These are phyloP conservation scores for Entelexis paramagnoliae DNA, from an alignment of 1,139 yeast genomes.

Conservation along the genomic window DNA sequence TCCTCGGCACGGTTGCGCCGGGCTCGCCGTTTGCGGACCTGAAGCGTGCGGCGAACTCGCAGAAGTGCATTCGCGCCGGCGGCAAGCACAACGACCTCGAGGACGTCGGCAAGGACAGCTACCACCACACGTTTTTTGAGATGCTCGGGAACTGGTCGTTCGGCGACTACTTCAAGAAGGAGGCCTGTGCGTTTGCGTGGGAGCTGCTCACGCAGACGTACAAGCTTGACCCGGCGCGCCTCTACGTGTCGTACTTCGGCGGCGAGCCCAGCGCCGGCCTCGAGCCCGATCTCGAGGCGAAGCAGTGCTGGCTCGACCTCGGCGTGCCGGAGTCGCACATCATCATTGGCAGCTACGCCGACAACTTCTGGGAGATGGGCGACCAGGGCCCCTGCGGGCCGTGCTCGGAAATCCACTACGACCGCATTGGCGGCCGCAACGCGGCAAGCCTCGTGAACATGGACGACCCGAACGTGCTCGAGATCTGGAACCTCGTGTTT, in stretches of 20 bases:
- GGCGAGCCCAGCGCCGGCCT: slow-evolving; percentile 81
- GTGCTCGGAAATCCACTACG: slow-evolving; percentile 94
- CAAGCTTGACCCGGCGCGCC: slow-evolving; percentile 63
- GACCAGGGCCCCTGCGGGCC: slow-evolving; percentile 99
- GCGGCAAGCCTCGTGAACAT: slow-evolving; percentile 80
- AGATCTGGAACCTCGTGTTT: slow-evolving; percentile 95
- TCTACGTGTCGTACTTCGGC: slow-evolving; percentile 91
- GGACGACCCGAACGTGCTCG: slow-evolving; percentile 96
- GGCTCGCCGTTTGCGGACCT: slow-evolving; percentile 71
- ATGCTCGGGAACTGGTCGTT: slow-evolving; percentile 99
- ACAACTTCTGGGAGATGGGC: slow-evolving; percentile 99
- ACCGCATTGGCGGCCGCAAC: slow-evolving; percentile 94
- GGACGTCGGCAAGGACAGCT: slow-evolving; percentile 95
- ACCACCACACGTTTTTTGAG: slow-evolving; percentile 96
- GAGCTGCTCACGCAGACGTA: slow-evolving; percentile 76
- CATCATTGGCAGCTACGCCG: slow-evolving; percentile 79
- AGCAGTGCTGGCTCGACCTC: slow-evolving; percentile 67
- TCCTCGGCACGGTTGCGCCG: slow-evolving; percentile 94
- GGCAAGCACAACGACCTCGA: slow-evolving; percentile 98
- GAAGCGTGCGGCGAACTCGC: slow-evolving; percentile 89
- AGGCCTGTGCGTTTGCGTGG: slow-evolving; percentile 85
- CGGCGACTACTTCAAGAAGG: slow-evolving; percentile 95
- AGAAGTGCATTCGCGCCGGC: slow-evolving; percentile 98
- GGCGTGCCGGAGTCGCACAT: slow-evolving; percentile 92
- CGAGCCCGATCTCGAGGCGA: slow-evolving; percentile 90